Evolutionary conservation across 1,139 yeast species (phyloP).

Genomic region (Taphrina flavorubra): DNA sequence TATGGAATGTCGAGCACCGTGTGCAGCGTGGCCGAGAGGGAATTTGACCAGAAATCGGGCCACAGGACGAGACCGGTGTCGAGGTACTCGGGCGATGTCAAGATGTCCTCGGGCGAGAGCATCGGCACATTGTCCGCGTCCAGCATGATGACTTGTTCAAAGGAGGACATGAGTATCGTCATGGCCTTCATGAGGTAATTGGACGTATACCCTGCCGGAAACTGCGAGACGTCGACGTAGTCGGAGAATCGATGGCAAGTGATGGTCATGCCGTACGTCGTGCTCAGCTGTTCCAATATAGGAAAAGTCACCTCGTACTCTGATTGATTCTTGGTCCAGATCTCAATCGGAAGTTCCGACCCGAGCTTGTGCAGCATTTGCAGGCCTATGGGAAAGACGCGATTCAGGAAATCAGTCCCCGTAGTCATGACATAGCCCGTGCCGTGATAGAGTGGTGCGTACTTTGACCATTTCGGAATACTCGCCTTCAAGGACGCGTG

Average conservation of each 20-base stretch:
- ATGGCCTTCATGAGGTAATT: slow-evolving; percentile 27
- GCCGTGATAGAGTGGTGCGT: slow-evolving; percentile 9
- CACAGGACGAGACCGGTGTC: slow-evolving; percentile 22
- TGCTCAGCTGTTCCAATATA: background rate
- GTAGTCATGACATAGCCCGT: slow-evolving; percentile 27
- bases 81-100: slow-evolving; percentile 6
- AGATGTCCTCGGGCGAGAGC: slow-evolving; percentile 8
- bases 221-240: slow-evolving; percentile 17
- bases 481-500: slow-evolving; percentile 9
- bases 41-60: slow-evolving; percentile 33
- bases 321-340: slow-evolving; percentile 23
- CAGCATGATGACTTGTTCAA: slow-evolving; percentile 25
- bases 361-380: slow-evolving; percentile 24
- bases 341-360: slow-evolving; percentile 24
- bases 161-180: slow-evolving; percentile 19
- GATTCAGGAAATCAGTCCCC: slow-evolving; percentile 23
- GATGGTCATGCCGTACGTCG: background rate
- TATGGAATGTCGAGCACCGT: slow-evolving; percentile 21
- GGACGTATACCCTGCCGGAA: slow-evolving; percentile 17
- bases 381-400: slow-evolving; percentile 23
- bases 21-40: slow-evolving; percentile 23
- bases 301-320: slow-evolving; percentile 11
- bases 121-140: slow-evolving; percentile 32
- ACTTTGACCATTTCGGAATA: slow-evolving; percentile 18
- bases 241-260: slow-evolving; percentile 28